Percentiles rank a stretch among this genome's conserved stretches.
Evolutionary conservation across 2,329 filamentous ascomycete genomes (phyloP).

Genomic region (Ambrosiella cleistominuta): DNA sequence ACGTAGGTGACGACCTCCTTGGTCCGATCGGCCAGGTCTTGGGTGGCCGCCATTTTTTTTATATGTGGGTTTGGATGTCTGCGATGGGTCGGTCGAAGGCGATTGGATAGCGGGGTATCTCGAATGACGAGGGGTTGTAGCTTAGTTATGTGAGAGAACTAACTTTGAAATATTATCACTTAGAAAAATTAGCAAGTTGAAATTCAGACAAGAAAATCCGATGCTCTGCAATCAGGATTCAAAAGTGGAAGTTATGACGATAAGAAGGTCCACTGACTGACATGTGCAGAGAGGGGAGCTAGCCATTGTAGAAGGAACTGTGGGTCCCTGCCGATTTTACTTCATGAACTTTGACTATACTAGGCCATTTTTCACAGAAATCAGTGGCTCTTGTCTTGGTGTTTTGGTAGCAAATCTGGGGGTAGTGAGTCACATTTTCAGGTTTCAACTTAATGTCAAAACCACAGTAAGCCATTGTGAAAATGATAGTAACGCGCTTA

Average conservation of each 20-base stretch:
- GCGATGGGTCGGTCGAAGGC: background rate
- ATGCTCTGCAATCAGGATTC: background rate
- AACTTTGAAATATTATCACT: background rate
- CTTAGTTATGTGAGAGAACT: background rate
- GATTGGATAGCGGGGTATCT: background rate
- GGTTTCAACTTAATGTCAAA: background rate
- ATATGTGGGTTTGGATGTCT: background rate
- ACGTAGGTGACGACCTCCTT: constrained; percentile 45
- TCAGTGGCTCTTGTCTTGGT: background rate
- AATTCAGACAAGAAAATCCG: background rate
- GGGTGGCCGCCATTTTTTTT: constrained; percentile 25
- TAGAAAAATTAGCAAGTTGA: background rate
- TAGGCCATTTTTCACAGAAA: background rate
- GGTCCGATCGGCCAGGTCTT: constrained; percentile 33
- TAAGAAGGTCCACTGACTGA: background rate
- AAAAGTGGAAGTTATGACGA: background rate
- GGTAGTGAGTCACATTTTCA: background rate
- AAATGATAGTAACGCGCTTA: background rate
- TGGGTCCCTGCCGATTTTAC: background rate
- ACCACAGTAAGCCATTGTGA: background rate
- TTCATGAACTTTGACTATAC: background rate
- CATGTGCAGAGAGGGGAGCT: background rate
- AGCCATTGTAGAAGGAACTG: background rate
- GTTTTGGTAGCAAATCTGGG: background rate
- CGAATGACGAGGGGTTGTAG: background rate